A percentile compares a stretch with the other conserved stretches of the same genome.
Evolutionary conservation across 352 stramenopile species (phyloP).

Genomic region (Globisporangium emineosum): DNA sequence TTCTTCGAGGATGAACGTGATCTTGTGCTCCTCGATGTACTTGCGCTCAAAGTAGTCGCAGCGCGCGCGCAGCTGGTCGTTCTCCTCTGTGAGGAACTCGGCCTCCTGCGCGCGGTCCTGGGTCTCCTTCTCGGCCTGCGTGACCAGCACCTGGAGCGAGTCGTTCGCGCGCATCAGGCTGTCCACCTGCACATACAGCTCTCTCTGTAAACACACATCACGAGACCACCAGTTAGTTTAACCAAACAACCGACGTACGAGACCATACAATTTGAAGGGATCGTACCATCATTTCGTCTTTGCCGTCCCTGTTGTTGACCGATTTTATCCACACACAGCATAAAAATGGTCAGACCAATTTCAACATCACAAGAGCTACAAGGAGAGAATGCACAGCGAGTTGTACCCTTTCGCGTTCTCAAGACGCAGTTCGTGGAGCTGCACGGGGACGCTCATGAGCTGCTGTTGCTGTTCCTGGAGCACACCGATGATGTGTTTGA

Average conservation of each 20-base stretch:
- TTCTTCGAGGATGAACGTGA: conserved; percentile 57
- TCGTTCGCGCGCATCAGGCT: conserved; percentile 58
- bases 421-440: conserved; percentile 61
- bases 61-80: conserved; percentile 64
- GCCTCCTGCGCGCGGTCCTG: conserved; percentile 63
- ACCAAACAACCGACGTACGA: too few relatives aligned
- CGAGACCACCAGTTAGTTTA: neutral
- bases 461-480: conserved; percentile 80
- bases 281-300: conserved; percentile 58
- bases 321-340: conserved; percentile 5
- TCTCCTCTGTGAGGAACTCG: conserved; percentile 74
- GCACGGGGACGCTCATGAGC: conserved; percentile 62
- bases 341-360: conserved; percentile 6
- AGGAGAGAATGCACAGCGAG: neutral
- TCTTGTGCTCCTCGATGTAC: conserved; percentile 70
- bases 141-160: conserved; percentile 59
- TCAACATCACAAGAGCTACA: neutral
- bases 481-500: conserved; percentile 79
- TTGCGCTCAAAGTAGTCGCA: conserved; percentile 57
- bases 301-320: conserved; percentile 26
- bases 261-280: neutral
- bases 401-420: conserved; percentile 50
- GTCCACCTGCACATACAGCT: conserved; percentile 59
- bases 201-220: conserved; percentile 29
- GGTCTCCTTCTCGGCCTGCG: conserved; percentile 56